Evolutionary conservation across 768 basidiomycete genomes (phyloP).

Genomic region (Suillus brevipes): DNA sequence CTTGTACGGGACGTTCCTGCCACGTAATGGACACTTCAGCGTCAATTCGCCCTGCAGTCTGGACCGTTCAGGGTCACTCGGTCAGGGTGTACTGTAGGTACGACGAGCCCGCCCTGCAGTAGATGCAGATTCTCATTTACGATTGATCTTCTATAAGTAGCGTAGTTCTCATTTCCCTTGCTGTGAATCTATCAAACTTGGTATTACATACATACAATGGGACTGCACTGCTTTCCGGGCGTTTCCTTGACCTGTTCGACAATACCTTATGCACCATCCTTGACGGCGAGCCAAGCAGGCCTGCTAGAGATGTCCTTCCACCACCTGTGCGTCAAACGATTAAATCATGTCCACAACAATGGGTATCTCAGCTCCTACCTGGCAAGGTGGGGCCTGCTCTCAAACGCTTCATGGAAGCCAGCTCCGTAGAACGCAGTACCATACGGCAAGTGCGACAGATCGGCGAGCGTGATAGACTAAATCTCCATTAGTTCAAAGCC

Average conservation of each 20-base stretch:
- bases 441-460: conserved; percentile 57
- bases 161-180: neutral
- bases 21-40: neutral
- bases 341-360: neutral
- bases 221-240: neutral
- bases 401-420: conserved; percentile 33
- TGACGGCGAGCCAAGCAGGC: conserved; percentile 48
- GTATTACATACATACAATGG: neutral
- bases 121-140: neutral
- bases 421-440: conserved; percentile 28
- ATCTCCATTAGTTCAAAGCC: neutral
- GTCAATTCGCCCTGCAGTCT: neutral
- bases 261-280: conserved; percentile 30
- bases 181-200: neutral
- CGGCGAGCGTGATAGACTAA: conserved; percentile 53
- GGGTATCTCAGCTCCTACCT: conserved; percentile 32
- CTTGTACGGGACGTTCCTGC: neutral
- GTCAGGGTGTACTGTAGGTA: neutral
- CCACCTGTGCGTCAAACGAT: conserved; percentile 40
- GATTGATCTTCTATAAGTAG: neutral
- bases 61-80: neutral
- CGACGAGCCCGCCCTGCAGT: neutral
- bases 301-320: conserved; percentile 48
- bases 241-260: neutral
- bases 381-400: conserved; percentile 42